Conservation (phyloP, 176 grass and related monocot genomes). For the Eleusine coracana region DNA sequence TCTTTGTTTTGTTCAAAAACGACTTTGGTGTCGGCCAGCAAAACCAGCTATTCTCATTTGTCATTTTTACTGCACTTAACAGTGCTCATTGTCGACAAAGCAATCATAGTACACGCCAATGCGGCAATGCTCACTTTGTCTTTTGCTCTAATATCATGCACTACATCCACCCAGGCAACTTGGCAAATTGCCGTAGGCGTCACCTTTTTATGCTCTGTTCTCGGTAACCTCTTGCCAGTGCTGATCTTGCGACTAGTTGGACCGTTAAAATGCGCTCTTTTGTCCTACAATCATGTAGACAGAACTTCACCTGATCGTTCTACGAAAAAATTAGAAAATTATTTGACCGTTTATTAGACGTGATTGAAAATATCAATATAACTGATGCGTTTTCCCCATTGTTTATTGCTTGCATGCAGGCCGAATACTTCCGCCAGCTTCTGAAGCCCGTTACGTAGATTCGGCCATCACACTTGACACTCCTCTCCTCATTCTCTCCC, state of each 20-base stretch:
- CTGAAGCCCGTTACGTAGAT: conserved; percentile 93
- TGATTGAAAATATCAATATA: neutral
- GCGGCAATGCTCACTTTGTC: neutral
- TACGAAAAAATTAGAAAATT: neutral
- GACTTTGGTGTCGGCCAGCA: neutral
- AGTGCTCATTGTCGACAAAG: neutral
- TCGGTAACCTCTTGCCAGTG: neutral
- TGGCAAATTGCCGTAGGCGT: neutral
- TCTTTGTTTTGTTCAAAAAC: neutral
- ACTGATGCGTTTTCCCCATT: conserved; percentile 2
- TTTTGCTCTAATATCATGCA: neutral
- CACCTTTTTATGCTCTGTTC: neutral
- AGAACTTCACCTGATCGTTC: neutral
- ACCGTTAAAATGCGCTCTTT: neutral
- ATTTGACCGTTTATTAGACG: neutral
- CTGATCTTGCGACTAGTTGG: neutral
- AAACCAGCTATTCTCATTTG: no score
- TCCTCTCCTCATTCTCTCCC: neutral
- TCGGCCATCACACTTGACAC: neutral
- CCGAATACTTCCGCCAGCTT: conserved; percentile 88
- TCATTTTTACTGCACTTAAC: neutral
- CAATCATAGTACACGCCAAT: neutral
- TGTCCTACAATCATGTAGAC: neutral
- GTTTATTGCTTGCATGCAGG: conserved; percentile 53
- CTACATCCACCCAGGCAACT: neutral